phyloP scores from a whole-genome alignment of 371 early-diverging fungal species.

The Haplosporangium sp. region DNA sequence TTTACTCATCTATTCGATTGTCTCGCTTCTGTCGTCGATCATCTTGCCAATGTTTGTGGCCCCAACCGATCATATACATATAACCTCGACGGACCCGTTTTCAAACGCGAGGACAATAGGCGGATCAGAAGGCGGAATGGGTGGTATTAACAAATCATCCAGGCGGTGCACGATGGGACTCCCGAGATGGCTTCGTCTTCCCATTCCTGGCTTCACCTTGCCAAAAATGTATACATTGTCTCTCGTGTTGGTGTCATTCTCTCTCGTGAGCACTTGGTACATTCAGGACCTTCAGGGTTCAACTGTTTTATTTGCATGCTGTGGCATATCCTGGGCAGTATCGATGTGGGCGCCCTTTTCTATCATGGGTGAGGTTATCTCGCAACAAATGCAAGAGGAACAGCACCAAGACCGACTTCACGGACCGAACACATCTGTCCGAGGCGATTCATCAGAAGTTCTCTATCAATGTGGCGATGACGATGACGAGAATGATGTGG shows the following conservation, averaged over 20 bases:
- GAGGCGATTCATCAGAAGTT: slow-evolving; percentile 13
- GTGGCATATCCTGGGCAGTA: slow-evolving; percentile 90
- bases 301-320: slow-evolving; percentile 73
- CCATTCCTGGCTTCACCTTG: slow-evolving; percentile 61
- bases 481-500: slow-evolving; percentile 43
- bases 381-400: slow-evolving; percentile 56
- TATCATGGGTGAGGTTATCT: slow-evolving; percentile 86
- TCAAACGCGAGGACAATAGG: slow-evolving; percentile 6
- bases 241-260: slow-evolving; percentile 72
- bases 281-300: slow-evolving; percentile 66
- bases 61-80: slow-evolving; percentile 29
- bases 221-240: slow-evolving; percentile 78
- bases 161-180: slow-evolving; percentile 2
- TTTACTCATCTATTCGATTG: slow-evolving; percentile 81
- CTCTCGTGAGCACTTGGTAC: slow-evolving; percentile 75
- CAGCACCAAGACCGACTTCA: slow-evolving; percentile 45
- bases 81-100: slow-evolving; percentile 25
- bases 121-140: slow-evolving; percentile 1
- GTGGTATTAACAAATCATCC: neutral
- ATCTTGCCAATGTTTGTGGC: slow-evolving; percentile 71
- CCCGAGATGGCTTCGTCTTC: slow-evolving; percentile 31
- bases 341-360: slow-evolving; percentile 95
- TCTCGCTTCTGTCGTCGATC: slow-evolving; percentile 78
- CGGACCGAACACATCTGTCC: neutral
- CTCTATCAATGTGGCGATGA: slow-evolving; percentile 24